A percentile compares a stretch with the other conserved stretches of the same genome.
phyloP scores from a whole-genome alignment of 352 stramenopile genomes.

The Peronospora belbahrii region DNA sequence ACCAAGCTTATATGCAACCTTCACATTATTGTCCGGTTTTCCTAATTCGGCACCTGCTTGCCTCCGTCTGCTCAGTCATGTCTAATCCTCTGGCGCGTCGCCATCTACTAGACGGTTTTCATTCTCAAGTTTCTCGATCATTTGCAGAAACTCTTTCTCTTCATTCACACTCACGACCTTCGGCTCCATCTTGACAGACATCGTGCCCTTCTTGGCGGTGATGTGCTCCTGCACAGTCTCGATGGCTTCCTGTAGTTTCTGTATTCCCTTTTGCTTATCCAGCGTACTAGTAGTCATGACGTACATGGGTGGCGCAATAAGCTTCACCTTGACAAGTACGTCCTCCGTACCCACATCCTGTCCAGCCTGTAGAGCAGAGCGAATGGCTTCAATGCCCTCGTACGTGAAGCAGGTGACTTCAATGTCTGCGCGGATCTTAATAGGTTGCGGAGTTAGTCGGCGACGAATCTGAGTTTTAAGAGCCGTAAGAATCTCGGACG shows the following conservation, averaged over 20 bases:
- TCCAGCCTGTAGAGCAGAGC: slow-evolving; percentile 90
- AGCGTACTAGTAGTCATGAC: slow-evolving; percentile 98
- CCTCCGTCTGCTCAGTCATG: slow-evolving; percentile 6
- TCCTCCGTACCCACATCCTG: slow-evolving; percentile 84
- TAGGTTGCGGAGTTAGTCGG: slow-evolving; percentile 95
- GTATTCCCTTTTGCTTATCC: slow-evolving; percentile 97
- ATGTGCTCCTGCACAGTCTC: slow-evolving; percentile 92
- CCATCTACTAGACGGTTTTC: slow-evolving; percentile 98
- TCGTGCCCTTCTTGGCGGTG: slow-evolving; percentile 90
- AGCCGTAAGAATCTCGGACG: slow-evolving; percentile 74
- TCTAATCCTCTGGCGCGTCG: slow-evolving; percentile 93
- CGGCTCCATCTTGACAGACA: slow-evolving; percentile 97
- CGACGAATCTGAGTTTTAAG: slow-evolving; percentile 96
- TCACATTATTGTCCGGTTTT: slow-evolving; percentile 1
- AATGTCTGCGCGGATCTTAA: slow-evolving; percentile 99
- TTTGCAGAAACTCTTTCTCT: slow-evolving; percentile 97
- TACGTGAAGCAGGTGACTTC: slow-evolving; percentile 99
- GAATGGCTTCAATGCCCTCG: slow-evolving; percentile 98
- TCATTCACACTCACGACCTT: slow-evolving; percentile 98
- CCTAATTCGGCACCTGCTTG: slow-evolving; percentile 2
- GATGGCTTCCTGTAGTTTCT: slow-evolving; percentile 94
- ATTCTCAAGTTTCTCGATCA: slow-evolving; percentile 98
- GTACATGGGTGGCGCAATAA: slow-evolving; percentile 99
- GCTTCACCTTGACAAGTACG: slow-evolving; percentile 95
- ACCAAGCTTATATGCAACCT: slow-evolving; percentile 5